Evolutionary conservation across 2,329 filamentous ascomycete genomes (phyloP), one percentile per base, ranked within the genome.

Genomic region (Neofusicoccum kwambonambiense): DNA sequence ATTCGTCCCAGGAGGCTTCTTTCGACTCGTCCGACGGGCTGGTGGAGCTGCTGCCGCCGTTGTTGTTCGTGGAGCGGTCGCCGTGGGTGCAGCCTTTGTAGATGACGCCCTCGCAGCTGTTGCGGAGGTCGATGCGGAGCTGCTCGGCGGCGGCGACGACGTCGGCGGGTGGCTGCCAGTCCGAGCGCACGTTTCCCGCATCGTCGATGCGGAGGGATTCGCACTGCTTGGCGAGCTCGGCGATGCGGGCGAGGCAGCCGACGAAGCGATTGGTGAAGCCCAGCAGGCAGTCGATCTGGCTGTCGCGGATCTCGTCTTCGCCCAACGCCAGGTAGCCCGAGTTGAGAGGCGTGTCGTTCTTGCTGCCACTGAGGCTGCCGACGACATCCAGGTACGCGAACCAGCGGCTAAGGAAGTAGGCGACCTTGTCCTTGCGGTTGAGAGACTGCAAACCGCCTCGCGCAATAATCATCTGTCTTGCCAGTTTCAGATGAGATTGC

Each of bases 301-400:
- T 87, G 52, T 86, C 89, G 9, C 44, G 27, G 31, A 50, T 34
- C 65, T 84, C 83, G 66, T 86, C 84, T 27, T 63, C 56, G 27
- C 52, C 37, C 31, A 73, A 68, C 0, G 61, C 68, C 19, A 62
- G 49, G 68, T 83, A 82, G 44, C 74, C 76, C 2, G 72, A 70
- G 49, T 74, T 76, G 1, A 83, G 71, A 0, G 80, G 80, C 41
- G 72, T 72, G 65, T 80, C 77, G 60, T 79, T 79, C 60, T 78
- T 77, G 67, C 77, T 81, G 15, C 90, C 90, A 63, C 80, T 88
- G 31, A 96, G 80, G 47, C 87, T 88, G 27, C 91, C 92, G 64
- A 95, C 80, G 1, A 95, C 87, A 72, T 95, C 91, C 19, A 96
- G 83, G 76, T 95, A 95, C 1, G 89, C 90, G 68, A 95, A 90